These are phyloP conservation scores for Neurospora sp. DNA, from an alignment of 495 filamentous ascomycete genomes.

Conservation along the genomic window DNA sequence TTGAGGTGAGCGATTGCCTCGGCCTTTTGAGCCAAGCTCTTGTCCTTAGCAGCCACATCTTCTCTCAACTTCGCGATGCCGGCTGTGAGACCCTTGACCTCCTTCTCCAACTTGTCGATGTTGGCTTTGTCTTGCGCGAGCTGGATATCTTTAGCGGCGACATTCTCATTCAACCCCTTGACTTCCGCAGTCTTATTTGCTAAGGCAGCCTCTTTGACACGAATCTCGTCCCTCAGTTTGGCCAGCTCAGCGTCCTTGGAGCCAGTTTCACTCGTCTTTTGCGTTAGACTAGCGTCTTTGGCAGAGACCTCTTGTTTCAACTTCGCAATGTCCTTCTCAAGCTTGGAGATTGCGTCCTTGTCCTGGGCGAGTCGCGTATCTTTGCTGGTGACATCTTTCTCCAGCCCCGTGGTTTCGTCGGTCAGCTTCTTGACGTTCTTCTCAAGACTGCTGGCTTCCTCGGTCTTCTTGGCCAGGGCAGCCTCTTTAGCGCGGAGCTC, in stretches of 20 bases:
- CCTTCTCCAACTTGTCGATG: background rate
- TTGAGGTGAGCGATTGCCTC: background rate
- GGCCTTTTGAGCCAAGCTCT: background rate
- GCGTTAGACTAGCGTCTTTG: background rate
- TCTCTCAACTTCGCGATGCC: background rate
- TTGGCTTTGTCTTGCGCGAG: background rate
- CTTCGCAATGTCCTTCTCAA: background rate
- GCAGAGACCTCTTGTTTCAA: background rate
- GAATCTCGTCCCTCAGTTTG: background rate
- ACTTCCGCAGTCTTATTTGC: background rate
- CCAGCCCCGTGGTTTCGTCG: background rate
- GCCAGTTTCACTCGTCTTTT: background rate
- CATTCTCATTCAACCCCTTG: background rate
- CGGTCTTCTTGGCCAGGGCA: background rate
- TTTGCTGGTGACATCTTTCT: background rate
- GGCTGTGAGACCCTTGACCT: background rate
- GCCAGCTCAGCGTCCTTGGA: background rate
- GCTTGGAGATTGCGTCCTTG: background rate
- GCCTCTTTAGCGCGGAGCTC: background rate
- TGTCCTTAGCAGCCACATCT: background rate
- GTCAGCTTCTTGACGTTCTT: background rate
- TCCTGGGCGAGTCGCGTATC: background rate
- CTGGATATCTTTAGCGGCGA: background rate
- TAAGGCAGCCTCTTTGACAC: background rate
- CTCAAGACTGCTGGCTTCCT: background rate